These are phyloP conservation scores for Mycena vulgaris DNA, from an alignment of 768 basidiomycete species.

Conservation along the genomic window DNA sequence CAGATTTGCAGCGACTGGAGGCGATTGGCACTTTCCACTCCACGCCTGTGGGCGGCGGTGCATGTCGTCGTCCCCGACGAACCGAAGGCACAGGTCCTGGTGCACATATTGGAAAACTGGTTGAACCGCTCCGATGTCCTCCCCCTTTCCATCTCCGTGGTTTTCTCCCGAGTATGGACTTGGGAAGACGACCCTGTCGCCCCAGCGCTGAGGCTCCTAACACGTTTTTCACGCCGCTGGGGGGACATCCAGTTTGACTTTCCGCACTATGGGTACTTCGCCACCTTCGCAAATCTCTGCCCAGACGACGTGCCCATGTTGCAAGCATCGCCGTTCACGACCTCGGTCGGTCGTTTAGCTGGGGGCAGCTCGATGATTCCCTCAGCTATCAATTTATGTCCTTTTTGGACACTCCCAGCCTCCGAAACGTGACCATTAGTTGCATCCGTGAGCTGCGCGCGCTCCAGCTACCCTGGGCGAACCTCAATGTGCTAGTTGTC, in stretches of 20 bases:
- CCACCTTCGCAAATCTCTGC: background rate
- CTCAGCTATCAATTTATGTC: background rate
- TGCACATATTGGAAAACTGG: background rate
- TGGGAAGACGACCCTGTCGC: background rate
- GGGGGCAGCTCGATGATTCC: background rate
- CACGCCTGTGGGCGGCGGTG: conserved; percentile 7
- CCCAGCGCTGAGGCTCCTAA: background rate
- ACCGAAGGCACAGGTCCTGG: background rate
- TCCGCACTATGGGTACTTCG: background rate
- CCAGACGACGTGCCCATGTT: background rate
- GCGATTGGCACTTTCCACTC: background rate
- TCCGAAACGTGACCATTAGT: background rate
- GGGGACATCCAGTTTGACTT: background rate
- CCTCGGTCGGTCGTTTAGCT: background rate
- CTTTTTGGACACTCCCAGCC: background rate
- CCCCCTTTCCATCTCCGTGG: background rate
- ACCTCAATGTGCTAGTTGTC: background rate
- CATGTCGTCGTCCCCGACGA: background rate
- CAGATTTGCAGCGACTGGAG: conserved; percentile 13
- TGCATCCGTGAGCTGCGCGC: background rate
- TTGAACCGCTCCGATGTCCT: background rate
- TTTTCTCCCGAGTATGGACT: background rate
- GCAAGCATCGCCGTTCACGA: background rate
- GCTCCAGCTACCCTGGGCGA: background rate
- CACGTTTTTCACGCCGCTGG: background rate